Conservation (phyloP, 2,329 filamentous ascomycete genomes). For the Dendryphion nanum region DNA sequence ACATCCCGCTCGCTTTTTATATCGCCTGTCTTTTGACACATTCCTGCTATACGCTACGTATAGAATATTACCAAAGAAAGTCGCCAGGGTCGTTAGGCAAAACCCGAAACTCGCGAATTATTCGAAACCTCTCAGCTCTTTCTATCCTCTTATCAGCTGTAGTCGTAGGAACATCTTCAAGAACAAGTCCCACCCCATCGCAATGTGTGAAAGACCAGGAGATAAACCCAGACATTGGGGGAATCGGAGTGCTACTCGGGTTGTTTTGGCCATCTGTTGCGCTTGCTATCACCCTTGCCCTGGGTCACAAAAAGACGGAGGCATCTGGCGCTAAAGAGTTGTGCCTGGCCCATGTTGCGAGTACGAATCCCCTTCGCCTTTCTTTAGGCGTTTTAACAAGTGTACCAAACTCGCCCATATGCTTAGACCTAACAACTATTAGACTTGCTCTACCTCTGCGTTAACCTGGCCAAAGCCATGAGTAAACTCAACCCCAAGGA, state of each 20-base stretch:
- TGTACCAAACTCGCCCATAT: too few species aligned
- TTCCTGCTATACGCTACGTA: background rate
- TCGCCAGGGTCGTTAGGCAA: background rate
- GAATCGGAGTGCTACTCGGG: background rate
- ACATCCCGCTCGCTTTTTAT: background rate
- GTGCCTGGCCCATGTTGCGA: background rate
- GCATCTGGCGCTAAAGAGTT: background rate
- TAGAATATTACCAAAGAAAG: background rate
- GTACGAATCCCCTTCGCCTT: background rate
- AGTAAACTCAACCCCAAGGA: background rate
- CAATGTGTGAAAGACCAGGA: background rate
- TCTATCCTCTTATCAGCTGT: background rate
- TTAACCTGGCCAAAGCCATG: background rate
- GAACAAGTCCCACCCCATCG: background rate
- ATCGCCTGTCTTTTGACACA: background rate
- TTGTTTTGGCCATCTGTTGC: background rate
- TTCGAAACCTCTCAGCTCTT: background rate
- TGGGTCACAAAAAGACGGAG: background rate
- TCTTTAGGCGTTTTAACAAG: too few species aligned
- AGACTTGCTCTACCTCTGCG: background rate
- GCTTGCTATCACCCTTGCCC: background rate
- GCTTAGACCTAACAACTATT: background rate
- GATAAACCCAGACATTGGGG: slow-evolving; percentile 1
- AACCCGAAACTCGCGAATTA: background rate
- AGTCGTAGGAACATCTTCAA: background rate